Evolutionary conservation across 768 basidiomycete genomes (phyloP).

Genomic region (Collybiopsis luxurians): DNA sequence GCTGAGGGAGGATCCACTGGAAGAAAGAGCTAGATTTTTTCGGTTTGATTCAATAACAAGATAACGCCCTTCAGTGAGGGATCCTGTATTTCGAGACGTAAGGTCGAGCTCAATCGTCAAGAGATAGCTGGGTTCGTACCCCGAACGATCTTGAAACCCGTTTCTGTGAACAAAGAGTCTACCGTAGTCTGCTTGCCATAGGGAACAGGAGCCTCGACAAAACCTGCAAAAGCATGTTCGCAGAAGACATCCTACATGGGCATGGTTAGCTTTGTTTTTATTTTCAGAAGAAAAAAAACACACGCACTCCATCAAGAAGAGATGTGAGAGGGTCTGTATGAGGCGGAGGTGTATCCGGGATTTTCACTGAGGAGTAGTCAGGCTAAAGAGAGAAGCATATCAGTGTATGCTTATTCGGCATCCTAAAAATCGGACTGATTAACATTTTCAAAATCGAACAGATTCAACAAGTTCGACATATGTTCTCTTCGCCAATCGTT

Average conservation of each 20-base stretch:
- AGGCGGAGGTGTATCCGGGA: constrained; percentile 3
- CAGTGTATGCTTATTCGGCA: background rate
- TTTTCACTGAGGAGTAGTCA: background rate
- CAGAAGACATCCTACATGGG: constrained; percentile 7
- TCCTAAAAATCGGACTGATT: background rate
- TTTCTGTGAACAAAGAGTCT: constrained; percentile 4
- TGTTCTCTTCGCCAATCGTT: constrained; percentile 11
- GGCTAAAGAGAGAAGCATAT: background rate
- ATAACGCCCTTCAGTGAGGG: constrained; percentile 8
- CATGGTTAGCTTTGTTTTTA: background rate
- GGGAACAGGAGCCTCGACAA: constrained; percentile 2
- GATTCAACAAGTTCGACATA: constrained; percentile 3
- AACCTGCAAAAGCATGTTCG: constrained; percentile 1
- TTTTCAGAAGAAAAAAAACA: background rate
- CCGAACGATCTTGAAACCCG: constrained; percentile 4
- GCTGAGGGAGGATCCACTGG: background rate
- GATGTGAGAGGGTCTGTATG: constrained; percentile 5
- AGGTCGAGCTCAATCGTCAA: background rate
- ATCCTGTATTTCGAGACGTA: background rate
- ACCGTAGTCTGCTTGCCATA: constrained; percentile 1
- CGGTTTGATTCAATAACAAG: constrained; percentile 5
- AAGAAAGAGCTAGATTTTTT: background rate
- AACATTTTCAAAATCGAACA: constrained; percentile 3
- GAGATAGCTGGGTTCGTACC: background rate
- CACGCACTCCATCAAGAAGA: background rate